These are phyloP conservation scores for Entamoeba invadens DNA, from an alignment of 208 protist species.

Conservation along the genomic window DNA sequence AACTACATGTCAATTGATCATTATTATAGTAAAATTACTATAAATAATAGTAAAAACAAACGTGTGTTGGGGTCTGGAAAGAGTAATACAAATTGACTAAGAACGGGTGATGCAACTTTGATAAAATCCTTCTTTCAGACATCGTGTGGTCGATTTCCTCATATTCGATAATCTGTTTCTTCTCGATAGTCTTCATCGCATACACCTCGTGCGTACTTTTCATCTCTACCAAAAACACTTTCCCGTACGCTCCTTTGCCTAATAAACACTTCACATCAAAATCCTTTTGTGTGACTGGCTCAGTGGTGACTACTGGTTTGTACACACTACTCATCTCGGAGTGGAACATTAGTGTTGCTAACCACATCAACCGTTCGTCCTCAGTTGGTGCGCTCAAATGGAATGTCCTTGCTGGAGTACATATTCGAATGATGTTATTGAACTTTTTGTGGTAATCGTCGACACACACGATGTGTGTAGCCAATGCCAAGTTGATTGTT, in stretches of 20 bases:
- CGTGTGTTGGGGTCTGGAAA: slow-evolving; percentile 50
- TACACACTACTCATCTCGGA: background rate
- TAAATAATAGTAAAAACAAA: too few species aligned
- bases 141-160: slow-evolving; percentile 36
- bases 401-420: background rate
- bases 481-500: background rate
- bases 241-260: slow-evolving; percentile 4
- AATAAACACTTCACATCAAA: background rate
- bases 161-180: slow-evolving; percentile 36
- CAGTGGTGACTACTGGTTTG: background rate
- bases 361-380: background rate
- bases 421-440: background rate
- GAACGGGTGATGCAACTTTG: slow-evolving; percentile 41
- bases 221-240: slow-evolving; percentile 48
- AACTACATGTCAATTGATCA: too few species aligned
- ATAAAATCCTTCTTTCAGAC: slow-evolving; percentile 32
- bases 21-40: background rate
- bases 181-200: slow-evolving; percentile 54
- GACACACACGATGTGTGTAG: background rate
- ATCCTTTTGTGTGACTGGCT: background rate
- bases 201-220: slow-evolving; percentile 42
- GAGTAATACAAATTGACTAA: slow-evolving; percentile 46
- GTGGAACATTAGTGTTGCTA: background rate
- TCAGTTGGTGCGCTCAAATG: background rate
- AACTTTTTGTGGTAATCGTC: background rate